Percentiles rank a stretch among this genome's conserved stretches.
phyloP scores from a whole-genome alignment of 2,329 filamentous ascomycete genomes.

The Exophiala alcalophila region DNA sequence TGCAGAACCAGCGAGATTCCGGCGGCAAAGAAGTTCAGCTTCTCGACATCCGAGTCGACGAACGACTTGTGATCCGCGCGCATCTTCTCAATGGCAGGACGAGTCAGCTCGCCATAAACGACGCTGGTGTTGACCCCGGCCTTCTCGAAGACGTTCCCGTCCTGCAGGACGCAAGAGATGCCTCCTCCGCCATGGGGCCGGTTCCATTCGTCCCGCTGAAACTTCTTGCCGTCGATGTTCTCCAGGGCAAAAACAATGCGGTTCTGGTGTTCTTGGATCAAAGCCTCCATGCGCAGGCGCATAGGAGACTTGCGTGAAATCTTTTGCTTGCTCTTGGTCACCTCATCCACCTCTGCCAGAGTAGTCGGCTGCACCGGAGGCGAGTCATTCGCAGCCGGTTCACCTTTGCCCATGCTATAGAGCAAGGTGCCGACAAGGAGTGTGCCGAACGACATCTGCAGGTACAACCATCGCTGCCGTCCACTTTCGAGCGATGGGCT shows the following conservation, averaged over 20 bases:
- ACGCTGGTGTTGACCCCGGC: constrained; percentile 92
- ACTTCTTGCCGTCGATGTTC: constrained; percentile 76
- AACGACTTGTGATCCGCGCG: constrained; percentile 90
- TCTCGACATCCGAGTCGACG: constrained; percentile 69
- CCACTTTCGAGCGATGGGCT: constrained; percentile 23
- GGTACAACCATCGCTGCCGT: constrained; percentile 44
- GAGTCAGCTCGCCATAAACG: constrained; percentile 87
- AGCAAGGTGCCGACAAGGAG: constrained; percentile 49
- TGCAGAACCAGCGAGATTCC: constrained; percentile 92
- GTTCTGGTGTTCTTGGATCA: constrained; percentile 90
- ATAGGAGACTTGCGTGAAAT: constrained; percentile 80
- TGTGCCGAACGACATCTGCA: constrained; percentile 48
- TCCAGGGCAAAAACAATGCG: constrained; percentile 82
- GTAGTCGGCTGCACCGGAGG: constrained; percentile 41
- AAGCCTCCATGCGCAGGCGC: constrained; percentile 95
- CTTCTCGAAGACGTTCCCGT: constrained; percentile 97
- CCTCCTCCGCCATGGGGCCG: constrained; percentile 87
- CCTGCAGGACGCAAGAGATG: constrained; percentile 90
- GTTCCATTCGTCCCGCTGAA: constrained; percentile 82
- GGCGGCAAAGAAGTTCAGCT: constrained; percentile 90
- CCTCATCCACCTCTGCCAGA: constrained; percentile 80
- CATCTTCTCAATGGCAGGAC: constrained; percentile 88
- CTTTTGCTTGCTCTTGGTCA: constrained; percentile 73
- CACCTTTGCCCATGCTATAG: constrained; percentile 49
- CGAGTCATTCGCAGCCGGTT: constrained; percentile 22